phyloP scores from a whole-genome alignment of 257 asterid genomes.

The Nemophila menziesii region DNA sequence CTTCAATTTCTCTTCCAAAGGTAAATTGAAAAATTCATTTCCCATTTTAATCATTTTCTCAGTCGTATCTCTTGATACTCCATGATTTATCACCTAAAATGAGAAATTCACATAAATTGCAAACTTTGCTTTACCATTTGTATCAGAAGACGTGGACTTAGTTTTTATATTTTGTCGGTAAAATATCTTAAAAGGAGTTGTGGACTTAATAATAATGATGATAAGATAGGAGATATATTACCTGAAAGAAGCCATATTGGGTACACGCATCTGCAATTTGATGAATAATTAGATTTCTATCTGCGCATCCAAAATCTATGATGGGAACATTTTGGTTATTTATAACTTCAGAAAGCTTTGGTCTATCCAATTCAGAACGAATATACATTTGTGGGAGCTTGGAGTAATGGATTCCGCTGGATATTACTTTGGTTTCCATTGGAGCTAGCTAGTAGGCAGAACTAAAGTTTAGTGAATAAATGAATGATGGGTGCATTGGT shows the following conservation, averaged over 20 bases:
- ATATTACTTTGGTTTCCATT: conserved; percentile 48
- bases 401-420: conserved; percentile 37
- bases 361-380: conserved; percentile 73
- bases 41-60: conserved; percentile 47
- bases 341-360: conserved; percentile 32
- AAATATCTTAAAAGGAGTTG: too few species aligned
- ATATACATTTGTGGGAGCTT: conserved; percentile 54
- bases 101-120: neutral
- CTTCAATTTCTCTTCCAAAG: conserved; percentile 70
- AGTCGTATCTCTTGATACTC: conserved; percentile 33
- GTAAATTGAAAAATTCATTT: conserved; percentile 44
- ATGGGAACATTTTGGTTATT: conserved; percentile 52
- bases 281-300: conserved; percentile 20
- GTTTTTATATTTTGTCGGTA: too few species aligned
- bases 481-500: neutral
- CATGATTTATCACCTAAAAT: conserved; percentile 63
- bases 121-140: too few species aligned
- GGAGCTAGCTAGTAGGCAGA: neutral
- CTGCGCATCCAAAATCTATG: conserved; percentile 39
- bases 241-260: conserved; percentile 70
- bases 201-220: neutral
- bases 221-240: too few species aligned
- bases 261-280: conserved; percentile 56
- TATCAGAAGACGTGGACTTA: too few species aligned
- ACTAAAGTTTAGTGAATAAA: too few species aligned